Evolutionary conservation across 495 filamentous ascomycete species (phyloP), one percentile per base, ranked within the genome.

Genomic region (Penicillium parvum): DNA sequence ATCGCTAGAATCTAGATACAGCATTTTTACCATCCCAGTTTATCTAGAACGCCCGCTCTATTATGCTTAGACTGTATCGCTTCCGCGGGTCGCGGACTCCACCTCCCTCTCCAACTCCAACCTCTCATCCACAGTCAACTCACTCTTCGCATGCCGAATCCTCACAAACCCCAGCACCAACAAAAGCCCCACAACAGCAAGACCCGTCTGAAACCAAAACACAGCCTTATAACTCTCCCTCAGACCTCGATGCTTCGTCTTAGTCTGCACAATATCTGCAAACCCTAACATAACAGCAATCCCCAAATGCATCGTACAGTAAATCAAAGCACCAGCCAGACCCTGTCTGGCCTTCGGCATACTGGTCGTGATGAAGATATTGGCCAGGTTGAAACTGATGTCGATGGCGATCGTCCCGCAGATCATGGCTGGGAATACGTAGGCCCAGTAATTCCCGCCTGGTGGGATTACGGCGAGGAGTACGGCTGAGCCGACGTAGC

Each of bases 381-480:
- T 92, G 26, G 85, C 77, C 6, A 95, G 72, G 52, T 86, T 89
- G 71, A 83, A 95, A 18, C 81, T 85, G 45, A 92, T 82, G 53
- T 95, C 89, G 33, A 94, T 84, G 4, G 84, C 89, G 25, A 90
- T 68, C 0, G 89, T 95, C 3, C 79, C 82, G 49, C 82, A 83
- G 17, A 91, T 63, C 89, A 94, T 95, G 17, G 85, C 68, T 0
- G 89, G 86, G 55, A 94, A 88, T 15, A 92, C 73, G 42, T 76
- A 90, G 0, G 82, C 76, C 85, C 84, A 81, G 64, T 83, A 78
- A 25, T 74, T 76, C 1, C 74, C 76, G 7, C 75, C 75, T 3
- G 56, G 34, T 3, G 87, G 86, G 33, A 83, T 75, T 11, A 90
- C 49, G 28, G 86, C 88, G 48, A 91, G 89, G 15, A 94, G 72